Evolutionary conservation across 345 rosid species (phyloP).

Genomic region (Aquilaria sinensis): DNA sequence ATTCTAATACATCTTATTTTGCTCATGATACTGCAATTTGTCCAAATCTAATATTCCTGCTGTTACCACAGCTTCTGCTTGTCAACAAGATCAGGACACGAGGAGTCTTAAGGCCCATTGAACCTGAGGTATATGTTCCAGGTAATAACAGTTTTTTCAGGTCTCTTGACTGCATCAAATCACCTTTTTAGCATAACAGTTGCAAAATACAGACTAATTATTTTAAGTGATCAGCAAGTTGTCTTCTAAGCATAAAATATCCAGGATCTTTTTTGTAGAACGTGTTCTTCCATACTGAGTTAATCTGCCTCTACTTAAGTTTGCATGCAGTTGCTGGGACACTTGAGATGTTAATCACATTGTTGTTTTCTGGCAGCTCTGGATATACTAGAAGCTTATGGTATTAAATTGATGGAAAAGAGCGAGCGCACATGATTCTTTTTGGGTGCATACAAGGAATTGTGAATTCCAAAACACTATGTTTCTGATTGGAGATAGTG

Average conservation of each 20-base stretch:
- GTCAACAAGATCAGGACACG: slow-evolving; percentile 69
- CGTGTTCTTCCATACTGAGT: too few relatives aligned
- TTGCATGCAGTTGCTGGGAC: too few relatives aligned
- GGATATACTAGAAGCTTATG: slow-evolving; percentile 68
- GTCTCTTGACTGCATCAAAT: not conserved
- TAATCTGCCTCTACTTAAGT: too few relatives aligned
- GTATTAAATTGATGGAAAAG: slow-evolving; percentile 69
- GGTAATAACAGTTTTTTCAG: slow-evolving; percentile 29
- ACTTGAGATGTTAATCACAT: not conserved
- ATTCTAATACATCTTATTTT: slow-evolving; percentile 6
- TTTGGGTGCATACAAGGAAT: too few relatives aligned
- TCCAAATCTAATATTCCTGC: slow-evolving; percentile 6
- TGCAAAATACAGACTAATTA: not conserved
- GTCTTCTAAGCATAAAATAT: too few relatives aligned
- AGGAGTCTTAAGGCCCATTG: slow-evolving; percentile 79
- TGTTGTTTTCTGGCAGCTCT: slow-evolving; percentile 46
- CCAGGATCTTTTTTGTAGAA: not conserved
- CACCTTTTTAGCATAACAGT: not conserved
- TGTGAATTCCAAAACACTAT: too few relatives aligned
- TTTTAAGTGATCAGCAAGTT: not conserved
- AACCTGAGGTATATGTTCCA: slow-evolving; percentile 82
- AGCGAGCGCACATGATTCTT: slow-evolving; percentile 22
- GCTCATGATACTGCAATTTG: not conserved
- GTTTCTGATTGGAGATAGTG: too few relatives aligned
- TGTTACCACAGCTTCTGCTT: slow-evolving; percentile 55